A percentile compares a stretch with the other conserved stretches of the same genome.
Conservation (phyloP, 495 filamentous ascomycete species). For the Talaromyces borbonicus region DNA sequence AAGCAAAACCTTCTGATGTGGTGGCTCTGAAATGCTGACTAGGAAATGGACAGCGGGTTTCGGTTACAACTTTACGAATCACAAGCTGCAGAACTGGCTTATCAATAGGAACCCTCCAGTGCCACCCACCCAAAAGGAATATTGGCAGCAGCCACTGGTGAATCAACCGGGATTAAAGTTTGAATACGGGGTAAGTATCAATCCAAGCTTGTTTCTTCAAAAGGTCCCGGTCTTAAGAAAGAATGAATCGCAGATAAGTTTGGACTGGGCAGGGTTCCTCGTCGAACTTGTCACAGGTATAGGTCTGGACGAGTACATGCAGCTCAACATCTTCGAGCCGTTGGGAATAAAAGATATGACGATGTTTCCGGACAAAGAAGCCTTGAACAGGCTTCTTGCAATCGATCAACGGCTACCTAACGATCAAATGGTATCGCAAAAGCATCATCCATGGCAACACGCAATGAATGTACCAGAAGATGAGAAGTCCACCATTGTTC, state of each 20-base stretch:
- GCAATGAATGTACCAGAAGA: constrained; percentile 28
- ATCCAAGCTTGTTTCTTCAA: background rate
- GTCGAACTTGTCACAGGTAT: constrained; percentile 42
- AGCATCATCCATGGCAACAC: constrained; percentile 38
- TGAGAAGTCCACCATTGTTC: constrained; percentile 16
- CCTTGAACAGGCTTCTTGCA: constrained; percentile 38
- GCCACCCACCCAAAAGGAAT: constrained; percentile 35
- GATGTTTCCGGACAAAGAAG: constrained; percentile 43
- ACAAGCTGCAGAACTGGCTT: constrained; percentile 33
- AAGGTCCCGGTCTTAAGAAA: background rate
- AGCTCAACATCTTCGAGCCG: constrained; percentile 46
- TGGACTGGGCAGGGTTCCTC: constrained; percentile 52
- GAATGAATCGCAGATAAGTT: constrained; percentile 26
- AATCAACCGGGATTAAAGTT: constrained; percentile 45
- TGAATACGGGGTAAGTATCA: constrained; percentile 46
- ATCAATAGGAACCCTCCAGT: constrained; percentile 26
- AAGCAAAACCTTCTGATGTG: too few relatives aligned
- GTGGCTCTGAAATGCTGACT: too few relatives aligned
- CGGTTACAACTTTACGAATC: constrained; percentile 45
- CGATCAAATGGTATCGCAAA: constrained; percentile 27
- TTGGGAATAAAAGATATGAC: constrained; percentile 42
- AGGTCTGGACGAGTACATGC: constrained; percentile 46
- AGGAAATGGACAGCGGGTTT: too few relatives aligned
- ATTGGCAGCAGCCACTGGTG: background rate
- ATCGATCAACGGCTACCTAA: constrained; percentile 37